Conservation (phyloP, 176 grass and related monocot genomes). For the Areca catechu region DNA sequence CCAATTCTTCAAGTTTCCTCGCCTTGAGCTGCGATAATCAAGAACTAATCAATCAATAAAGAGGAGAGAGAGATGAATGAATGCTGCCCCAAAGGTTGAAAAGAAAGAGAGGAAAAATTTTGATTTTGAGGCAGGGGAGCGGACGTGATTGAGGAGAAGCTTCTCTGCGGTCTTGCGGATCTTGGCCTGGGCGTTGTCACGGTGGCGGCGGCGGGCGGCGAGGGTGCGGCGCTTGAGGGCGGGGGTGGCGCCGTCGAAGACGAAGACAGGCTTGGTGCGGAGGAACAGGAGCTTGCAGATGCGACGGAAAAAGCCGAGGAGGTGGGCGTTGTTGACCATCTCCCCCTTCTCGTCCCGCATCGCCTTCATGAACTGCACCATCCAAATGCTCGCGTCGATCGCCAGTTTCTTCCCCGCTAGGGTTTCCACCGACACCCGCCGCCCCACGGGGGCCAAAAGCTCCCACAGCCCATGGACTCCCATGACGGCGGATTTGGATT, state of each 20-base stretch:
- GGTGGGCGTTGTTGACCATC: conserved; percentile 78
- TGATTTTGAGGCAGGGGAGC: background rate
- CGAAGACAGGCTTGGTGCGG: conserved; percentile 72
- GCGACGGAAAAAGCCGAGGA: conserved; percentile 83
- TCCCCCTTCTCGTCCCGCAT: conserved; percentile 95
- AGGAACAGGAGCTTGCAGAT: conserved; percentile 97
- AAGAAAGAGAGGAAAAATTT: background rate
- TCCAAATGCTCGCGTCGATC: conserved; percentile 95
- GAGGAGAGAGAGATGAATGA: background rate
- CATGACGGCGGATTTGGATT: conserved; percentile 21
- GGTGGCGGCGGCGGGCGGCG: conserved; percentile 65
- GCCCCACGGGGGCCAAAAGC: conserved; percentile 79
- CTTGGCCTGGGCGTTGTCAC: conserved; percentile 76
- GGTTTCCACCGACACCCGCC: conserved; percentile 94
- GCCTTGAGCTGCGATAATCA: conserved; percentile 54
- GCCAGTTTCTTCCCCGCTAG: conserved; percentile 75
- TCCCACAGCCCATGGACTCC: conserved; percentile 92
- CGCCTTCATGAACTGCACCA: conserved; percentile 97
- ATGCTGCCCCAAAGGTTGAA: background rate
- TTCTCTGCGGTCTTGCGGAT: conserved; percentile 95
- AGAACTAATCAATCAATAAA: background rate
- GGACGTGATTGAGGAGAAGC: conserved; percentile 73
- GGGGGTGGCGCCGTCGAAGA: conserved; percentile 80
- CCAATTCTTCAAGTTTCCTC: conserved; percentile 90
- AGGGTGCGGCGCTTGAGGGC: conserved; percentile 71